These are phyloP conservation scores for Trichoderma sp. DNA, from an alignment of 2,329 filamentous ascomycete species.

Conservation along the genomic window DNA sequence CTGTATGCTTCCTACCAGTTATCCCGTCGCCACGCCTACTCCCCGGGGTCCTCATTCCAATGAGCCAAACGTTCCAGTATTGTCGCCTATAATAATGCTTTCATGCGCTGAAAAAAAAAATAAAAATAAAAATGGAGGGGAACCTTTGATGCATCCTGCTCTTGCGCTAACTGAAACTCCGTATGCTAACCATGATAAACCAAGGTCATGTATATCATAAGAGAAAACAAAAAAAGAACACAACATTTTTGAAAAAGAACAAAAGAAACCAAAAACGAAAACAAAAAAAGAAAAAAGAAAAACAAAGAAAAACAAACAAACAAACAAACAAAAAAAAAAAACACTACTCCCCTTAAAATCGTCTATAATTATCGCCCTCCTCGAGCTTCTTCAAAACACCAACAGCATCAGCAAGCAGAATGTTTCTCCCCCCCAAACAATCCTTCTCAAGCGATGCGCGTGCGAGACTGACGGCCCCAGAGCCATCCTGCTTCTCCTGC, in stretches of 20 bases:
- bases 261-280: not conserved
- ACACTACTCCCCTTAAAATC: slow-evolving; percentile 23
- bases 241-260: not conserved
- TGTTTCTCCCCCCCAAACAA: slow-evolving; percentile 46
- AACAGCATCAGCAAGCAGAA: slow-evolving; percentile 52
- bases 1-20: not conserved
- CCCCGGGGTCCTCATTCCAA: not conserved
- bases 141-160: not conserved
- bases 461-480: slow-evolving; percentile 47
- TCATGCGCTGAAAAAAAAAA: not conserved
- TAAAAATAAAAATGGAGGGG: no score
- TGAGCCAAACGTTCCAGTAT: not conserved
- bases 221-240: not conserved
- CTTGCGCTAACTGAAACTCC: not conserved
- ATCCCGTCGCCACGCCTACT: not conserved
- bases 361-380: slow-evolving; percentile 40
- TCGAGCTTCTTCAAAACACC: slow-evolving; percentile 51
- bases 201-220: not conserved
- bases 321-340: not conserved
- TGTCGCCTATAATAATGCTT: not conserved
- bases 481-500: slow-evolving; percentile 39
- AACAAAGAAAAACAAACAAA: not conserved
- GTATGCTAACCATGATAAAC: not conserved
- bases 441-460: slow-evolving; percentile 47
- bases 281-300: not conserved